Conservation (phyloP, 2,329 filamentous ascomycete species). For the Colletotrichum eleusines region DNA sequence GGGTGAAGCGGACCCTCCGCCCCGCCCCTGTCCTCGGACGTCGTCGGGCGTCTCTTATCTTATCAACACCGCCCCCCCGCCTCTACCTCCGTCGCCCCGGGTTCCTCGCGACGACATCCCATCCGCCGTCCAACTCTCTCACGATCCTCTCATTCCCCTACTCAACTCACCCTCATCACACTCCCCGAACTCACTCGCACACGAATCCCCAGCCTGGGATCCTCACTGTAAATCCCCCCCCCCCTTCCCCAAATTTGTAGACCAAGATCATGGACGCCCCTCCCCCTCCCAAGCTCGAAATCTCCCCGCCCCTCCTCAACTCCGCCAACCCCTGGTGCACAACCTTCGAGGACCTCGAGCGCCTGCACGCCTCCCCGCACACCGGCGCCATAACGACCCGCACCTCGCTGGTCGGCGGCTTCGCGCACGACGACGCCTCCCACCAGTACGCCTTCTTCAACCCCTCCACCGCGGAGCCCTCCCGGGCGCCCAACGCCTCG, state of each 20-base stretch:
- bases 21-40: conserved; percentile 14
- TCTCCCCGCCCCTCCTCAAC: conserved; percentile 78
- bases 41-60: conserved; percentile 14
- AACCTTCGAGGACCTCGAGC: conserved; percentile 68
- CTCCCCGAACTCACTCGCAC: not conserved
- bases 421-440: conserved; percentile 67
- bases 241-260: not conserved
- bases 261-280: conserved; percentile 28
- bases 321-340: conserved; percentile 84
- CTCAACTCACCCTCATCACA: not conserved
- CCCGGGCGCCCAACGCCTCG: conserved; percentile 42
- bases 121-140: not conserved
- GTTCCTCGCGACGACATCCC: not conserved
- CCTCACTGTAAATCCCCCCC: not conserved
- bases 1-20: conserved; percentile 2
- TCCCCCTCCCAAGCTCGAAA: conserved; percentile 52
- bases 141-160: not conserved
- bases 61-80: conserved; percentile 5
- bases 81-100: not conserved
- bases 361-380: conserved; percentile 69
- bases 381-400: conserved; percentile 82
- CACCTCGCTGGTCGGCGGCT: conserved; percentile 75
- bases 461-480: conserved; percentile 48
- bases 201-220: not conserved
- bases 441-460: conserved; percentile 79